These are phyloP conservation scores for Apiotrichum laibachii DNA, from an alignment of 1,284 basidiomycete species.

Conservation along the genomic window DNA sequence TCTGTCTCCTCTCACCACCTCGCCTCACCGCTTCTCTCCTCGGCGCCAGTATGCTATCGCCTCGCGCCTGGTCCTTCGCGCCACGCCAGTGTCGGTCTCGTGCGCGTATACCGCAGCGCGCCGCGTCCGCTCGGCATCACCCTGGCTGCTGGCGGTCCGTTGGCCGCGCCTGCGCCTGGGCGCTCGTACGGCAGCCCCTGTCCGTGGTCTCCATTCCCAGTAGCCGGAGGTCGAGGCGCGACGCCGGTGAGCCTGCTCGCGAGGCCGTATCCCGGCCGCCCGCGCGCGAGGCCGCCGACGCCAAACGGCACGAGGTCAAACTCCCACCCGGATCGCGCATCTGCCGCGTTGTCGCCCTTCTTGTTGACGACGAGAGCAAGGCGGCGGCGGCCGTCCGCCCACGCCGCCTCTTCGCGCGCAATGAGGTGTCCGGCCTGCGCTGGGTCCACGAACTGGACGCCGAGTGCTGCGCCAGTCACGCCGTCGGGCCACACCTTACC, in stretches of 20 bases:
- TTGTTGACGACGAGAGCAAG: constrained; percentile 29
- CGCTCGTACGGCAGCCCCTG: neutral
- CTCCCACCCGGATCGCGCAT: too few species aligned
- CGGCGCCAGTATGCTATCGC: neutral
- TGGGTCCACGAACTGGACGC: constrained; percentile 45
- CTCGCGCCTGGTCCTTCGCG: constrained; percentile 10
- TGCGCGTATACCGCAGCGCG: constrained; percentile 3
- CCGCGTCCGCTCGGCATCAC: neutral
- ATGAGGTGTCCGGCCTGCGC: constrained; percentile 33
- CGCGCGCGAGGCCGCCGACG: neutral
- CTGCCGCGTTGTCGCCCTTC: neutral
- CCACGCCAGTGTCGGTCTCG: constrained; percentile 8
- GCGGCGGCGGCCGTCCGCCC: constrained; percentile 44
- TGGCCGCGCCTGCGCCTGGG: neutral
- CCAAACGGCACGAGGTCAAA: constrained; percentile 3
- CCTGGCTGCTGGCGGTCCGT: too few species aligned
- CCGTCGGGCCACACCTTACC: constrained; percentile 34
- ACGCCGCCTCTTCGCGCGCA: constrained; percentile 44
- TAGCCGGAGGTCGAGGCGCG: neutral
- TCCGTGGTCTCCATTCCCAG: too few species aligned
- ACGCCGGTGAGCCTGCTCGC: constrained; percentile 7
- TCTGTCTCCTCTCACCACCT: too few species aligned
- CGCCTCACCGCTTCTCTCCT: too few species aligned
- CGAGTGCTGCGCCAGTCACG: constrained; percentile 30
- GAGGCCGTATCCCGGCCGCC: neutral